These are phyloP conservation scores for Puccinia coronata DNA, from an alignment of 1,284 basidiomycete genomes.

Conservation along the genomic window DNA sequence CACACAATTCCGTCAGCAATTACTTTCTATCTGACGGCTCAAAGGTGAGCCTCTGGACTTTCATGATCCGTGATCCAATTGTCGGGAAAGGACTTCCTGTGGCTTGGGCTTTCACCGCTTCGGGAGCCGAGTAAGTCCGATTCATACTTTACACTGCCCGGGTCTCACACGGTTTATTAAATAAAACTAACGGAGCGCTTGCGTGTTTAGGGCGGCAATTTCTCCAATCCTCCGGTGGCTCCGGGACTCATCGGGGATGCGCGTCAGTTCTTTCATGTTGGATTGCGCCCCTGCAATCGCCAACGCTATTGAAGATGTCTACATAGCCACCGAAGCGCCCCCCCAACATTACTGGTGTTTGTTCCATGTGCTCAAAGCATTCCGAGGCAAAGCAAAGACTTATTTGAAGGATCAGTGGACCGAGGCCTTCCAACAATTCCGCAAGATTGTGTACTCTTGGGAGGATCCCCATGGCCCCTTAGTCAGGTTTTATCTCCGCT, in stretches of 20 bases:
- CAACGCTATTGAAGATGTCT: background rate
- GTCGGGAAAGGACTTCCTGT: too few relatives aligned
- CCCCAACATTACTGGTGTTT: background rate
- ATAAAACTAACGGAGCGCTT: too few relatives aligned
- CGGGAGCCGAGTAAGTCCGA: too few relatives aligned
- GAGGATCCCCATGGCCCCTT: background rate
- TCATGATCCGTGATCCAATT: too few relatives aligned
- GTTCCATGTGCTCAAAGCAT: conserved; percentile 3
- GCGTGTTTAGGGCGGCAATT: background rate
- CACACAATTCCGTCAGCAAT: too few relatives aligned
- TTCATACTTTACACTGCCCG: too few relatives aligned
- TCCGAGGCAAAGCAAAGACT: background rate
- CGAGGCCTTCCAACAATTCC: background rate
- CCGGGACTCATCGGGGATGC: too few relatives aligned
- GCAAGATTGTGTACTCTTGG: background rate
- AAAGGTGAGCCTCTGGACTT: too few relatives aligned
- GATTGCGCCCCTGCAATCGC: background rate
- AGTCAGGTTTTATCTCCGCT: background rate
- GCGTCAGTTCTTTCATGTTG: background rate
- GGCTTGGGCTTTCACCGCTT: too few relatives aligned
- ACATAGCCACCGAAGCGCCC: background rate
- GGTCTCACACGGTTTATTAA: too few relatives aligned
- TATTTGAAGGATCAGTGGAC: background rate
- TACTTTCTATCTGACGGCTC: too few relatives aligned
- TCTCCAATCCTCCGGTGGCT: background rate